Conservation (phyloP, 495 filamentous ascomycete species). For the Penicillium canariense region DNA sequence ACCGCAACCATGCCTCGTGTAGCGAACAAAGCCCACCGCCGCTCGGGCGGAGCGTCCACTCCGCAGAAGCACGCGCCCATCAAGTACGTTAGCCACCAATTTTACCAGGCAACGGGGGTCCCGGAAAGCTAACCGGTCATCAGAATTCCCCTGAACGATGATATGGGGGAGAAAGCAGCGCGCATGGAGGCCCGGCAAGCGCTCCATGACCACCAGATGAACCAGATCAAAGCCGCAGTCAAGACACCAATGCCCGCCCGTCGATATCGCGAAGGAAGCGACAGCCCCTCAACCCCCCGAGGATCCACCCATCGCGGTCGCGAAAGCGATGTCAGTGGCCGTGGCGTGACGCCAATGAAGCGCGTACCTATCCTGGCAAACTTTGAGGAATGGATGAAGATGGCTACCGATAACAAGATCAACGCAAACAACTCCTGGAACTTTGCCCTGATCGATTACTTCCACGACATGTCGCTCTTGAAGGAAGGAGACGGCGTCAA, state of each 20-base stretch:
- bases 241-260: constrained; percentile 69
- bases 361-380: constrained; percentile 93
- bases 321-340: constrained; percentile 62
- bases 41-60: constrained; percentile 54
- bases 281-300: constrained; percentile 65
- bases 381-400: constrained; percentile 99
- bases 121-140: constrained; percentile 15
- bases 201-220: constrained; percentile 85
- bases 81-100: constrained; percentile 52
- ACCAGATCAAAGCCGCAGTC: constrained; percentile 85
- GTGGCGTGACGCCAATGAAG: constrained; percentile 90
- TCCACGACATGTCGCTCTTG: constrained; percentile 97
- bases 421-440: constrained; percentile 99
- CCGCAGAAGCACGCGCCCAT: constrained; percentile 63
- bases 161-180: constrained; percentile 85
- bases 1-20: constrained; percentile 69
- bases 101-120: background rate
- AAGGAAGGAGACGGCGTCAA: constrained; percentile 97
- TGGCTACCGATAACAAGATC: constrained; percentile 99
- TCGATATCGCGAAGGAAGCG: constrained; percentile 62
- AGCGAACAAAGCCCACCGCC: constrained; percentile 53
- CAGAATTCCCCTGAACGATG: constrained; percentile 91
- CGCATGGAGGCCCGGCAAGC: constrained; percentile 85
- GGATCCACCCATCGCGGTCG: constrained; percentile 49
- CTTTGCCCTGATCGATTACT: constrained; percentile 98